These are phyloP conservation scores for Flaveria sonorensis DNA, from an alignment of 129 eudicot species.

Conservation along the genomic window DNA sequence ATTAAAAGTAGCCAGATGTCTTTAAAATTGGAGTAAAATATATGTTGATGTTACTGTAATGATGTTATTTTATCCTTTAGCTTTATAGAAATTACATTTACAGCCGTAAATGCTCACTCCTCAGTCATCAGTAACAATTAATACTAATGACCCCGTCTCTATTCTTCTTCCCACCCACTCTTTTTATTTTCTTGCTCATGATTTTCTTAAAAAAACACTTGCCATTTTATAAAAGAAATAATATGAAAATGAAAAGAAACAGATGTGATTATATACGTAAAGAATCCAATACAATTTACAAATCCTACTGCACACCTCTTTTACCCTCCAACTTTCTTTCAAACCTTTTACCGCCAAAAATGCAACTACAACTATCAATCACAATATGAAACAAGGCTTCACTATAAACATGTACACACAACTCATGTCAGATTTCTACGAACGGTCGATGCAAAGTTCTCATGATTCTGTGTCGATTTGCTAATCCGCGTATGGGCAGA, in stretches of 20 bases:
- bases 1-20: conserved; percentile 16
- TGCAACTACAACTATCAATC: not conserved
- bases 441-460: not conserved
- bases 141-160: no score
- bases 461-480: not conserved
- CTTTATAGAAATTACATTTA: no score
- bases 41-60: not conserved
- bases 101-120: no score
- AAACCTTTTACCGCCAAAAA: not conserved
- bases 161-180: no score
- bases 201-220: no score
- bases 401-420: not conserved
- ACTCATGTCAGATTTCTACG: not conserved
- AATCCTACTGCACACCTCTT: conserved; percentile 13
- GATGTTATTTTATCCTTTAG: no score
- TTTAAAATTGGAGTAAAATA: not conserved
- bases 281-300: conserved; percentile 12
- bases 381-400: not conserved
- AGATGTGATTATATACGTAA: not conserved
- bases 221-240: not conserved
- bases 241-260: not conserved
- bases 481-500: not conserved
- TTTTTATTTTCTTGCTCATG: no score
- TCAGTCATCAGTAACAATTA: no score
- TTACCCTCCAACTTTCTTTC: not conserved